phyloP scores from a whole-genome alignment of 1,139 yeast species.

The Sugiyamaella xylanicola region DNA sequence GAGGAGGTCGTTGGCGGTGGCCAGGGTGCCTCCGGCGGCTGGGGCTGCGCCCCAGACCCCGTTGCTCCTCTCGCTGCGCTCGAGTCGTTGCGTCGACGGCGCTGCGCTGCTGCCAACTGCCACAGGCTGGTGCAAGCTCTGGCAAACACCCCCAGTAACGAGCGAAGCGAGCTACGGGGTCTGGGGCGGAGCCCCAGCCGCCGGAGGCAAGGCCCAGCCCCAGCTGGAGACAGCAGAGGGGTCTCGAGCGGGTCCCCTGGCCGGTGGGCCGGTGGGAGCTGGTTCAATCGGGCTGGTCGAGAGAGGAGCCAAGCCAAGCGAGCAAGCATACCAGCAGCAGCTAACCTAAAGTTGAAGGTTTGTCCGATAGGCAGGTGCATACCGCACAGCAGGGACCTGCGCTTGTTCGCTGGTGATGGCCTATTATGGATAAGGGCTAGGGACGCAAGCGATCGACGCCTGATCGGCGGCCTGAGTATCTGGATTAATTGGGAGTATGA shows the following conservation, averaged over 20 bases:
- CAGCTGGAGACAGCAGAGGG: too few species aligned
- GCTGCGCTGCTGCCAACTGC: too few species aligned
- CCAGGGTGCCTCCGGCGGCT: too few species aligned
- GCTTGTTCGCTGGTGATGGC: neutral
- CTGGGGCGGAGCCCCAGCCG: too few species aligned
- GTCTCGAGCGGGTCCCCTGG: neutral
- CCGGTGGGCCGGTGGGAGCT: neutral
- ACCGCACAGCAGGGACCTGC: neutral
- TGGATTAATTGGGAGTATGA: neutral
- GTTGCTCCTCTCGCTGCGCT: too few species aligned
- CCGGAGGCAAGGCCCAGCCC: too few species aligned
- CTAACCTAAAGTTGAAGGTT: neutral
- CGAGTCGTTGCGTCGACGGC: too few species aligned
- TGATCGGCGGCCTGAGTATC: neutral
- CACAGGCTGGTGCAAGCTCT: too few species aligned
- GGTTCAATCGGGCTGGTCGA: neutral
- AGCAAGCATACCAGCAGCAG: neutral
- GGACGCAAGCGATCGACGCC: neutral
- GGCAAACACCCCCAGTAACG: too few species aligned
- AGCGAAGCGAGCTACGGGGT: too few species aligned
- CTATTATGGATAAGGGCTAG: neutral
- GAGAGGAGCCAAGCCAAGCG: neutral
- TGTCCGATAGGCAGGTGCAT: neutral
- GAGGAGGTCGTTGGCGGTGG: too few species aligned
- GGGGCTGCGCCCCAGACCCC: too few species aligned